These are phyloP conservation scores for Monosporascus sp. DNA, from an alignment of 2,329 filamentous ascomycete species.

Conservation along the genomic window DNA sequence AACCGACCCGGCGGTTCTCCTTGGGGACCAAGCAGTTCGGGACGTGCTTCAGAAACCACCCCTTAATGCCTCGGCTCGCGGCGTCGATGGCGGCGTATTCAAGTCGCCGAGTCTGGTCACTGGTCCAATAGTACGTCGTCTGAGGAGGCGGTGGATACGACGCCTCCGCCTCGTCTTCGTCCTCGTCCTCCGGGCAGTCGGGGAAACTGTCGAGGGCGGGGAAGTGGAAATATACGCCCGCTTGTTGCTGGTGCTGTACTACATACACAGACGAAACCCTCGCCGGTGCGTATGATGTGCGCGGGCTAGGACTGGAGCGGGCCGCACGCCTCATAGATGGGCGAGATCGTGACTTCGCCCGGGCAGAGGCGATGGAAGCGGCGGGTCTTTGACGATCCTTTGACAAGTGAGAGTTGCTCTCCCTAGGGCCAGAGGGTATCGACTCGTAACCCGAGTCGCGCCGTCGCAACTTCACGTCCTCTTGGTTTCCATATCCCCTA, in stretches of 20 bases:
- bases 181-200: conserved; percentile 6
- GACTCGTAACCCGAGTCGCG: conserved; percentile 58
- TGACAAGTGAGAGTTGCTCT: conserved; percentile 26
- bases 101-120: conserved; percentile 54
- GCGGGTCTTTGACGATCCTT: conserved; percentile 16
- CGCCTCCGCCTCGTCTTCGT: conserved; percentile 11
- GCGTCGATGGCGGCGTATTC: conserved; percentile 65
- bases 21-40: conserved; percentile 56
- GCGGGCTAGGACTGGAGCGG: conserved; percentile 28
- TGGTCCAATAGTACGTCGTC: conserved; percentile 64
- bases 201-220: conserved; percentile 35
- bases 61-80: conserved; percentile 52
- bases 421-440: conserved; percentile 34
- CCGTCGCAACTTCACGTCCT: conserved; percentile 32
- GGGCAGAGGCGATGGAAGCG: conserved; percentile 24
- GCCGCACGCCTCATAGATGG: conserved; percentile 36
- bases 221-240: conserved; percentile 44
- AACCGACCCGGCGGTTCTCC: conserved; percentile 42
- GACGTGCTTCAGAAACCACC: conserved; percentile 52
- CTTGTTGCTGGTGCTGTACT: conserved; percentile 18
- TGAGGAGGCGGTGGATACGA: conserved; percentile 43
- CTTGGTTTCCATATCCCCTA: background rate
- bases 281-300: conserved; percentile 22
- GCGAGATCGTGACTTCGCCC: conserved; percentile 30
- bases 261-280: conserved; percentile 7